phyloP scores from a whole-genome alignment of 2,329 filamentous ascomycete species.

The Aspergillus ustus region DNA sequence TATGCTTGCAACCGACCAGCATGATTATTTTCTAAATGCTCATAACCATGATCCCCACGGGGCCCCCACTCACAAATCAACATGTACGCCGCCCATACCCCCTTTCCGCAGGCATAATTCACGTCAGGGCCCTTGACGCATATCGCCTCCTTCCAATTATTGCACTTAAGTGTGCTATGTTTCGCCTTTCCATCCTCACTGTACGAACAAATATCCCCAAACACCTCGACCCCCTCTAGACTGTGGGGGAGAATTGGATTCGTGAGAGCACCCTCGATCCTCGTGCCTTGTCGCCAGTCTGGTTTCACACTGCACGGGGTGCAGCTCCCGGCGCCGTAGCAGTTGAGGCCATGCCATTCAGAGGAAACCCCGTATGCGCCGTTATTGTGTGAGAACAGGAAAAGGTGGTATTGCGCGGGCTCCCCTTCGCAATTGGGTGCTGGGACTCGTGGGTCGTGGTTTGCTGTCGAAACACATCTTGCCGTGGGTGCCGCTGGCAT shows the following conservation, averaged over 20 bases:
- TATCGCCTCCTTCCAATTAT: not conserved
- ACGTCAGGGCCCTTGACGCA: not conserved
- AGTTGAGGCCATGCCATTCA: too few relatives aligned
- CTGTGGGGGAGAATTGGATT: not conserved
- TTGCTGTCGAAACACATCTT: too few relatives aligned
- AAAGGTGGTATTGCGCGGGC: too few relatives aligned
- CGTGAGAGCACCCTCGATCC: not conserved
- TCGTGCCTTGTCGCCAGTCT: not conserved
- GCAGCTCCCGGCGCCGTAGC: too few relatives aligned
- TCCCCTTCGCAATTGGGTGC: too few relatives aligned
- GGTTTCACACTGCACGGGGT: too few relatives aligned
- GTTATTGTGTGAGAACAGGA: too few relatives aligned
- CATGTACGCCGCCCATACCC: not conserved
- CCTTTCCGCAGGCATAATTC: not conserved
- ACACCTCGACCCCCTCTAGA: not conserved
- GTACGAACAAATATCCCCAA: not conserved
- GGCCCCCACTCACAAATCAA: not conserved
- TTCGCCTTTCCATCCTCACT: not conserved
- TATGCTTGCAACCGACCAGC: too few relatives aligned
- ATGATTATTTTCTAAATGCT: not conserved
- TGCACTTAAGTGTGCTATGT: not conserved
- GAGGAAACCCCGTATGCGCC: too few relatives aligned
- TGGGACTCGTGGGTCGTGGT: too few relatives aligned
- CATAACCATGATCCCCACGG: not conserved
- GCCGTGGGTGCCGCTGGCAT: too few relatives aligned